These are phyloP conservation scores for Gynandropsis gynandra DNA, from an alignment of 345 rosid genomes.

Conservation along the genomic window DNA sequence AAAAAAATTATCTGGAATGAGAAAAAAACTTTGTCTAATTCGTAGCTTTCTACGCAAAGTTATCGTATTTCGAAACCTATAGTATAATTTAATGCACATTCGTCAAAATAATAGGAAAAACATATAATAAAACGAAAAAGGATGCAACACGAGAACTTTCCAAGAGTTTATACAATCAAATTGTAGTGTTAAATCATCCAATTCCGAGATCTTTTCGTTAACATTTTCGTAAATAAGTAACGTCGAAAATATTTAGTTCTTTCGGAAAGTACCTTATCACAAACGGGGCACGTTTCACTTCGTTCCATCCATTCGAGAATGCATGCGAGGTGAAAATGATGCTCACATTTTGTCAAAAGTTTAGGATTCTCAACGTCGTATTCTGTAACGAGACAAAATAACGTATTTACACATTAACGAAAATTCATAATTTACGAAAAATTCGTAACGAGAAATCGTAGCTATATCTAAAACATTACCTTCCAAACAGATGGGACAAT, in stretches of 20 bases:
- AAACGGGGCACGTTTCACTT: conserved; percentile 79
- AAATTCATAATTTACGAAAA: background rate
- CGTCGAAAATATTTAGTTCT: background rate
- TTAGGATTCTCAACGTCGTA: conserved; percentile 78
- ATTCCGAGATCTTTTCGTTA: too few species aligned
- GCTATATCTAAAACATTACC: conserved; percentile 28
- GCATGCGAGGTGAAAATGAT: conserved; percentile 80
- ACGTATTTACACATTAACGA: background rate
- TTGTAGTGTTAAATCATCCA: too few species aligned
- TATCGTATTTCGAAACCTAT: too few species aligned
- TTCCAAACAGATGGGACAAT: conserved; percentile 86
- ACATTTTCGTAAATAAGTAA: background rate
- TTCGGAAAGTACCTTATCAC: conserved; percentile 59
- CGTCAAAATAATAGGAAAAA: too few species aligned
- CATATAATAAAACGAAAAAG: too few species aligned
- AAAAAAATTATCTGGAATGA: too few species aligned
- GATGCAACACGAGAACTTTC: too few species aligned
- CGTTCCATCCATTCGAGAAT: conserved; percentile 93
- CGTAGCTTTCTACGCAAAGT: too few species aligned
- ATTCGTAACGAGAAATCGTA: background rate
- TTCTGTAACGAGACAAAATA: conserved; percentile 37
- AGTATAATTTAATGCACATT: too few species aligned
- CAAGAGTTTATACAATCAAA: too few species aligned
- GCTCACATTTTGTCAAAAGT: conserved; percentile 68
- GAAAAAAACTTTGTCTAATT: too few species aligned